A percentile compares a stretch with the other conserved stretches of the same genome.
These are phyloP conservation scores for Candida anutae DNA, from an alignment of 1,139 yeast genomes.

Conservation along the genomic window DNA sequence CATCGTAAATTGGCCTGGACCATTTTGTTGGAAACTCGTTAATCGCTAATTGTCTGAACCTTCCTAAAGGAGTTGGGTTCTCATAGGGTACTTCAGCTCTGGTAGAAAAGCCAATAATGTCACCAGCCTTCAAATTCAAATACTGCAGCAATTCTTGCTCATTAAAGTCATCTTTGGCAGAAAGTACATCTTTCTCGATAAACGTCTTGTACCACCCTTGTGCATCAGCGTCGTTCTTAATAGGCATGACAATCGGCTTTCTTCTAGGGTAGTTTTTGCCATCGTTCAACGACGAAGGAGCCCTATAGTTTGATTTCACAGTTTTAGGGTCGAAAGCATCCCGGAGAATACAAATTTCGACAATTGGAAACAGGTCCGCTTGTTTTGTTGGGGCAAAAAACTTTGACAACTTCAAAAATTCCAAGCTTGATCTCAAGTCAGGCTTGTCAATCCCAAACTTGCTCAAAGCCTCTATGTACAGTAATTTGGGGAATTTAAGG, in stretches of 20 bases:
- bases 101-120: slow-evolving; percentile 66
- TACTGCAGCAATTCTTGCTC: slow-evolving; percentile 15
- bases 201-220: slow-evolving; percentile 35
- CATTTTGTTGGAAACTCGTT: slow-evolving; percentile 43
- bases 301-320: slow-evolving; percentile 18
- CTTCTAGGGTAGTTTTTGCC: slow-evolving; percentile 46
- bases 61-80: slow-evolving; percentile 92
- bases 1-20: slow-evolving; percentile 33
- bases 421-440: slow-evolving; percentile 61
- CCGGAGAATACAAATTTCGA: slow-evolving; percentile 64
- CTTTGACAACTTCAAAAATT: slow-evolving; percentile 41
- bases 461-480: slow-evolving; percentile 62
- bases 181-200: slow-evolving; percentile 23
- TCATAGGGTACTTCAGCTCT: slow-evolving; percentile 67
- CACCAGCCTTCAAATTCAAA: slow-evolving; percentile 54
- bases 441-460: slow-evolving; percentile 92
- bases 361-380: slow-evolving; percentile 43
- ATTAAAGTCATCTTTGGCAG: slow-evolving; percentile 10
- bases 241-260: slow-evolving; percentile 49
- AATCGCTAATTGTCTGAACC: slow-evolving; percentile 68
- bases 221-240: slow-evolving; percentile 31
- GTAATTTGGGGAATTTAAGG: slow-evolving; percentile 35
- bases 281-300: slow-evolving; percentile 35
- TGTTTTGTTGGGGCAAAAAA: slow-evolving; percentile 27
- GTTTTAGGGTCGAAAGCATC: slow-evolving; percentile 30